Evolutionary conservation across 2,329 filamentous ascomycete species (phyloP), one percentile per base, ranked within the genome.

Genomic region (Clarireedia monteithiana): DNA sequence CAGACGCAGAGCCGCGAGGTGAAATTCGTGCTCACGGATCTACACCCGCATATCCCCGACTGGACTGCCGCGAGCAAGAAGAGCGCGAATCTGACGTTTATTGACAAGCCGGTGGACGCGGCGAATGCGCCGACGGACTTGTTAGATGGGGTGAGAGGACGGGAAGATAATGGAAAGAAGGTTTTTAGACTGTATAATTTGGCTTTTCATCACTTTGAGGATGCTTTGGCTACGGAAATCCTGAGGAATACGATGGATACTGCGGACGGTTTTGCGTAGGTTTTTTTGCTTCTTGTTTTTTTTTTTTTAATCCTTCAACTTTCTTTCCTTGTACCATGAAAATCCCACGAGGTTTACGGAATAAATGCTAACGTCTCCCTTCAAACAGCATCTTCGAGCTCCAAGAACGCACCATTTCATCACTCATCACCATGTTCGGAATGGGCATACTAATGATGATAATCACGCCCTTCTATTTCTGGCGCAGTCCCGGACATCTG

Each of bases 181-280:
- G 73, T 88, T 23, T 86, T 89, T 66, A 76, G 87, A 4, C 71
- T 90, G 50, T 91, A 88, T 69, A 88, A 85, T 67, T 74, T 89
- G 2, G 81, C 85, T 1, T 91, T 91, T 65, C 88, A 91, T 69
- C 87, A 91, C 71, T 91, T 91, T 62, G 78, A 83, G 59, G 84
- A 90, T 64, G 71, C 72, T 4, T 70, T 83, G 17, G 87, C 84
- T 0, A 71, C 68, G 26, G 74, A 75, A 7, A 85, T 89, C 30
- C 68, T 91, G 34, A 74, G 74, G 52, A 83, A 86, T 66, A 85
- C 84, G 0, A 69, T 89, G 39, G 75, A 81, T 62, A 87, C 80
- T 0, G 79, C 81, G 52, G 78, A 86, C 59, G 86, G 81, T 0
- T 85, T 89, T 63, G 84, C 27, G 27, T 30, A 30, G 78, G 73